Base-by-base conservation (phyloP, 371 early-diverging fungal species). In the Dichotomocladium elegans region DNA sequence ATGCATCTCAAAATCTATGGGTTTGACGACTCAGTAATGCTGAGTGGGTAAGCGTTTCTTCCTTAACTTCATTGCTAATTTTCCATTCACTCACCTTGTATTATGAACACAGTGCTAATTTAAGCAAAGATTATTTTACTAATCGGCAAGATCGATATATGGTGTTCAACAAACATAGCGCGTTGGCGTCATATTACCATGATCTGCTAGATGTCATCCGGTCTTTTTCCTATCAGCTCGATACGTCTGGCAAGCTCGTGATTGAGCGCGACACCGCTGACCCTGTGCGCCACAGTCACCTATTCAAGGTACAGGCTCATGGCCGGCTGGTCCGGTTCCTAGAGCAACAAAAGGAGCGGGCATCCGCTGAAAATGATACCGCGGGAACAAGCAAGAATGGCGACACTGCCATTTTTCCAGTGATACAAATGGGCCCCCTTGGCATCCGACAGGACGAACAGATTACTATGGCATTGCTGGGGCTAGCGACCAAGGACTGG, bases 91-190 rank as follows among this genome's bases (percentile, higher is more conserved):
- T n/a, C n/a, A n/a, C n/a, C n/a, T n/a, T n/a, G n/a, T n/a, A n/a
- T n/a, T n/a, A n/a, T n/a, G n/a, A n/a, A n/a, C n/a, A n/a, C 70
- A 87, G 87, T 10, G 99, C 99, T n/a, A 98, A 98, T 58, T 71
- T 98, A 50, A 95, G 86, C 68, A 77, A 77, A 8, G 95, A 96
- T 63, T 98, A 98, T 68, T 98, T 98, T 67, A 83, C 85, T 4
- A 86, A 92, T 70, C 81, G 99, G 7, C 97, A 96, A 68, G 99
- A 98, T 73, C 85, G 99, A 25, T 96, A 96, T 53, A 80, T 95
- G 27, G 50, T 74, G 33, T 86, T 96, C 49, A 50, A 77, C 1
- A 65, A 85, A 24, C 61, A 72, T 3, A 55, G 60, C 11, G 66
- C 64, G 1, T 47, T 98, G 9, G 73, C 81, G 0, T 54, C 69